Conservation (phyloP, 179 eudicot species). For the Silene coronaria region DNA sequence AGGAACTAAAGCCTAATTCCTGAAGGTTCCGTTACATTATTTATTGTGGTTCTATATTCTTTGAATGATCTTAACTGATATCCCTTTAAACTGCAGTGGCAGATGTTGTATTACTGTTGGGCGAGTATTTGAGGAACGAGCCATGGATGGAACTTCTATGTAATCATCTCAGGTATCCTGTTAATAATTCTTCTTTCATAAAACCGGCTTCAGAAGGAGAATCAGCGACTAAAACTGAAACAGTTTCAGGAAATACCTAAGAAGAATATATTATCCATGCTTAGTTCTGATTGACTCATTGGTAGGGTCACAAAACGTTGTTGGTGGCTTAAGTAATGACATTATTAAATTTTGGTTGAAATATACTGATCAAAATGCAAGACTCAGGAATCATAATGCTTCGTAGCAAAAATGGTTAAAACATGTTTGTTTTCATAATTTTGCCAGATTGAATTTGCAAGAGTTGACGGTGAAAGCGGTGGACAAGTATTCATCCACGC, state of each 20-base stretch:
- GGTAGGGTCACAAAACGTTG: neutral
- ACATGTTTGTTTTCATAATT: neutral
- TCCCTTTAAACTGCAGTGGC: conserved; percentile 42
- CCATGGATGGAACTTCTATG: conserved; percentile 88
- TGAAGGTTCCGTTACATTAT: neutral
- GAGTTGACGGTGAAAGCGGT: conserved; percentile 36
- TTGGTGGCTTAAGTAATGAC: neutral
- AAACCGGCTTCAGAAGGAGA: conserved; percentile 1
- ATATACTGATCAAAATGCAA: neutral
- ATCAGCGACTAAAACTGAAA: neutral
- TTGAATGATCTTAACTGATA: conserved; percentile 1
- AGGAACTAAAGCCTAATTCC: neutral
- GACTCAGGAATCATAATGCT: neutral
- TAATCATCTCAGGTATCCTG: conserved; percentile 54
- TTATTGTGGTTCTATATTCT: neutral
- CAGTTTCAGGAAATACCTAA: neutral
- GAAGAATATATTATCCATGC: neutral
- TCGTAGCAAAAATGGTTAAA: neutral
- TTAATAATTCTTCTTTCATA: neutral
- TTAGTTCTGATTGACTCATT: neutral
- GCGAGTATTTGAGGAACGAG: conserved; percentile 82
- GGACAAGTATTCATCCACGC: conserved; percentile 23
- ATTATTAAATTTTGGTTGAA: neutral
- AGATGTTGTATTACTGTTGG: conserved; percentile 62
- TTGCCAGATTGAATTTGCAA: conserved; percentile 49